Evolutionary conservation across 768 basidiomycete species (phyloP), one percentile per base, ranked within the genome.

Genomic region (Leccinum fibrillosum): DNA sequence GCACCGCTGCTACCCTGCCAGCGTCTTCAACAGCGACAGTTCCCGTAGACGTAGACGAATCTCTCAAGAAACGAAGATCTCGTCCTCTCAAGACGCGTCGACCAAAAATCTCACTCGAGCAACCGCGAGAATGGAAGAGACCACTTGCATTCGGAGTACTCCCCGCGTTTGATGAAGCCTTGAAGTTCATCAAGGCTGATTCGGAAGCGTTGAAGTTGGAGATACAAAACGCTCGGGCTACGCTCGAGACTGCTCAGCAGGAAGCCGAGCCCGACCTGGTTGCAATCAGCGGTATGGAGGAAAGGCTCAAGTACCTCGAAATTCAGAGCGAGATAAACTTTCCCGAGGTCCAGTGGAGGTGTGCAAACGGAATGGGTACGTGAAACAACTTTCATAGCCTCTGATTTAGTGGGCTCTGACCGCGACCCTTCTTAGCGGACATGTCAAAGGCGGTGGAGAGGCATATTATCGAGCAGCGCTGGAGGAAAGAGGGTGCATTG

Each of bases 141-240:
- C 86, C 90, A 4, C 70, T 92, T 5, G 79, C 77, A 12, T 69
- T 71, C 21, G 88, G 88, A 6, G 80, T 86, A 8, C 72, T 92
- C 26, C 88, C 88, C 2, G 89, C 85, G 4, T 97, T 93, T 66
- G 96, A 98, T 74, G 82, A 89, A 55, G 94, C 95, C 1, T 74
- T 98, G 47, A 77, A 82, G 58, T 77, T 86, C 63, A 82, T 98
- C 56, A 76, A 78, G 30, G 66, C 72, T 15, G 92, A 97, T 75
- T 82, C 86, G 42, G 66, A 73, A 9, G 64, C 62, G 2, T 69
- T 90, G 32, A 78, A 79, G 56, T 64, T 58, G 1, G 64, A 67
- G 34, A 62, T 72, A 34, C 68, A 63, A 49, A 55, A 59, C 17
- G 62, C 64, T 11, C 64, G 61, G 19, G 64, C 64, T 2, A 35